Evolutionary conservation across 805 yeast genomes (phyloP), one percentile per base, ranked within the genome.

Genomic region (Candida nonsorbophila): DNA sequence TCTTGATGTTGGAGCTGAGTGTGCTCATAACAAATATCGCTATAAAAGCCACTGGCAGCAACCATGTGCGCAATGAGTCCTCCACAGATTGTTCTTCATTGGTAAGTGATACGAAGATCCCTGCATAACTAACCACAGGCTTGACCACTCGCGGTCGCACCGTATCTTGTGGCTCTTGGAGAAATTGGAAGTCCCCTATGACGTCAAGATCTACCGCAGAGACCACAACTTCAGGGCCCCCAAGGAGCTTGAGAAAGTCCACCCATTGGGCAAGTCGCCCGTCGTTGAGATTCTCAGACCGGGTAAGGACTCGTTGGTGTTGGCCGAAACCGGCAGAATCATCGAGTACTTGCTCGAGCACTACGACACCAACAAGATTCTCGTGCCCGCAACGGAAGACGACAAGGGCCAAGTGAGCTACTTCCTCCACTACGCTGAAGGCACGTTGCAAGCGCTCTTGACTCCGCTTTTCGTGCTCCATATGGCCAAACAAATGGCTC

Each of bases 271-370:
- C 3, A 54, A 56, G 39, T 52, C 62, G 1, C 45, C 68, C 3
- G 47, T 60, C 7, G 39, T 56, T 24, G 63, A 57, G 32, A 39
- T 55, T 4, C 20, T 48, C 14, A 43, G 45, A 7, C 45, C 40
- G 20, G 51, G 51, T 20, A 36, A 44, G 7, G 40, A 39, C 16
- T 27, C 24, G 7, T 31, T 37, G 5, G 33, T 45, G 3, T 38
- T 77, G 24, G 76, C 75, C 7, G 90, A 81, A 51, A 68, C 79
- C 10, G 87, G 82, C 3, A 61, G 63, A 26, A 78, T 81, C 24
- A 49, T 74, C 27, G 69, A 68, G 30, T 74, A 74, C 42, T 44
- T 81, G 16, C 51, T 77, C 28, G 45, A 49, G 14, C 54, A 73
- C 35, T 77, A 67, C 43, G 84, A 79, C 42, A 44, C 45, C 14